Conservation (phyloP, 306 rosid genomes). For the Coriaria nepalensis region DNA sequence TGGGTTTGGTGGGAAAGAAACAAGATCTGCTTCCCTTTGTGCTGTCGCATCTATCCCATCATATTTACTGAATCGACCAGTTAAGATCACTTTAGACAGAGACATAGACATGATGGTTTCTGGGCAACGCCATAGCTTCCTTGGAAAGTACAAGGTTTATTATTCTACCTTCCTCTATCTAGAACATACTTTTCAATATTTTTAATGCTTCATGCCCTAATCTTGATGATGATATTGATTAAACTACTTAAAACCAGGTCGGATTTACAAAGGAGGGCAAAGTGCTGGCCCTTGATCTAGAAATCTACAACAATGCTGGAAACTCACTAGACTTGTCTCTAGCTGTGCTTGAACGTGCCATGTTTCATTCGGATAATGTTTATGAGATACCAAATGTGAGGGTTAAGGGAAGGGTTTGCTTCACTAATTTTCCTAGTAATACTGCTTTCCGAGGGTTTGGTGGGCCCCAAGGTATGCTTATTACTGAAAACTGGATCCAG, state of each 20-base stretch:
- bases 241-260: slow-evolving; percentile 34
- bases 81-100: slow-evolving; percentile 76
- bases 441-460: slow-evolving; percentile 99
- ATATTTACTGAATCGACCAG: slow-evolving; percentile 64
- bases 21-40: slow-evolving; percentile 69
- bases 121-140: slow-evolving; percentile 94
- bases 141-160: slow-evolving; percentile 84
- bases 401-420: slow-evolving; percentile 67
- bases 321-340: slow-evolving; percentile 82
- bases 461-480: slow-evolving; percentile 97
- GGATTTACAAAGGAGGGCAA: slow-evolving; percentile 89
- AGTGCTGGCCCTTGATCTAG: slow-evolving; percentile 78
- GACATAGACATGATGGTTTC: slow-evolving; percentile 84
- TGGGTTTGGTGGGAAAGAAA: slow-evolving; percentile 98
- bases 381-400: slow-evolving; percentile 91
- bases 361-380: slow-evolving; percentile 90
- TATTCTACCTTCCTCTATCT: not conserved
- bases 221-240: slow-evolving; percentile 9
- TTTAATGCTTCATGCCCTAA: not conserved
- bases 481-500: slow-evolving; percentile 88
- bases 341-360: slow-evolving; percentile 86
- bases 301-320: slow-evolving; percentile 82
- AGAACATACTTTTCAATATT: not conserved
- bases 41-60: slow-evolving; percentile 89
- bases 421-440: slow-evolving; percentile 75